Evolutionary conservation across 2,329 filamentous ascomycete species (phyloP).

Genomic region (Pseudovirgaria hyperparasitica): DNA sequence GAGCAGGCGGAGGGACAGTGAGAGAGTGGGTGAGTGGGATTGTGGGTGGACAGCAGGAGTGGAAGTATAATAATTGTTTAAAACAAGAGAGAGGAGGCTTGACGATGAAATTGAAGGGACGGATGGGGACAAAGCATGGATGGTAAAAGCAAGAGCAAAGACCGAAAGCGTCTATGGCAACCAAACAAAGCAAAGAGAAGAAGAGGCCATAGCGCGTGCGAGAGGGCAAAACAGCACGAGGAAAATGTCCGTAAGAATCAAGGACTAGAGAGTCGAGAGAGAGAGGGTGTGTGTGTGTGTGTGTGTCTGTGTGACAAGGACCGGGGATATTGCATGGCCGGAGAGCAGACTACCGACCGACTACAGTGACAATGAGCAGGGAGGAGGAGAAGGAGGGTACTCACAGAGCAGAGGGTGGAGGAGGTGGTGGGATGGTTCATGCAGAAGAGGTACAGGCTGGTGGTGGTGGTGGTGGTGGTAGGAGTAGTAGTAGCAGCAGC

Average conservation of each 20-base stretch:
- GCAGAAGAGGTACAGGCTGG: neutral
- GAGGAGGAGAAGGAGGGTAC: neutral
- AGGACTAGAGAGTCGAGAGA: constrained; percentile 8
- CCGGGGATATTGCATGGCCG: constrained; percentile 8
- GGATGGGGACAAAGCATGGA: neutral
- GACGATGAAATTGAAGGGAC: neutral
- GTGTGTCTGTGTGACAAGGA: constrained; percentile 6
- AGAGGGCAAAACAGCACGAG: too few relatives aligned
- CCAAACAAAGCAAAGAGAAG: neutral
- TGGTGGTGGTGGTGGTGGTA: neutral
- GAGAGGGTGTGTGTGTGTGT: neutral
- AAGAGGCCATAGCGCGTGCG: too few relatives aligned
- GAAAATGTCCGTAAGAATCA: too few relatives aligned
- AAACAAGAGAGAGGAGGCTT: neutral
- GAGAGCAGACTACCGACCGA: neutral
- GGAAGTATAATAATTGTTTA: too few relatives aligned
- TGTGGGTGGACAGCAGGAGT: too few relatives aligned
- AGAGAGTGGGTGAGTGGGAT: too few relatives aligned
- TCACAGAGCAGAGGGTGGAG: neutral
- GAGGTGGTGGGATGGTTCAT: constrained; percentile 1
- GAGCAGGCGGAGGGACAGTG: constrained; percentile 7
- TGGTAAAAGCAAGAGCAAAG: neutral
- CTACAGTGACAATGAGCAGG: constrained; percentile 2
- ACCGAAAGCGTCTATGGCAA: neutral
- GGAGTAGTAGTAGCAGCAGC: too few relatives aligned